Conservation (phyloP, 805 yeast species). For the Pichia gijzeniarum region DNA sequence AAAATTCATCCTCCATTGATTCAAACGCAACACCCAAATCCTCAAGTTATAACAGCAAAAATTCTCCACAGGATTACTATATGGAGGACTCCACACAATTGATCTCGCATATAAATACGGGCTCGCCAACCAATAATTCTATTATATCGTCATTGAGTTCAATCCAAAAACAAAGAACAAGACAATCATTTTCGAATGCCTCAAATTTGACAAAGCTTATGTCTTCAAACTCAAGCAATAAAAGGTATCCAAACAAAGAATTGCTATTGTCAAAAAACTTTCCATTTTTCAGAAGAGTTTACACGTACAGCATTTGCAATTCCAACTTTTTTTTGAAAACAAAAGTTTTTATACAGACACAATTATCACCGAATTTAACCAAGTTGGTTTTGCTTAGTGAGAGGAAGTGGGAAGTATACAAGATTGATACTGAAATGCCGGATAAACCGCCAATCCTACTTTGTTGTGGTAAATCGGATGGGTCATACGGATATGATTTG, state of each 20-base stretch:
- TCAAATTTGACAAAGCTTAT: slow-evolving; percentile 21
- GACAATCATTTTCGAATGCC: slow-evolving; percentile 14
- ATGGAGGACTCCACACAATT: slow-evolving; percentile 14
- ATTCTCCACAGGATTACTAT: slow-evolving; percentile 6
- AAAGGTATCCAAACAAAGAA: slow-evolving; percentile 38
- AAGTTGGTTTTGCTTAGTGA: slow-evolving; percentile 61
- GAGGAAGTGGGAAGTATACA: slow-evolving; percentile 67
- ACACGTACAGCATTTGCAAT: slow-evolving; percentile 45
- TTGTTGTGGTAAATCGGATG: slow-evolving; percentile 64
- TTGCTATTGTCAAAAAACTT: slow-evolving; percentile 69
- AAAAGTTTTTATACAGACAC: slow-evolving; percentile 46
- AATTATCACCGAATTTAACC: slow-evolving; percentile 58
- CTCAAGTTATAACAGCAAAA: background rate
- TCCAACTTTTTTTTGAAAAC: slow-evolving; percentile 43
- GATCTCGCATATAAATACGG: background rate
- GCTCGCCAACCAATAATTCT: slow-evolving; percentile 18
- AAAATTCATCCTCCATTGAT: slow-evolving; percentile 10
- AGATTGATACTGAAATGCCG: slow-evolving; percentile 38
- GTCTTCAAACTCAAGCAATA: slow-evolving; percentile 10
- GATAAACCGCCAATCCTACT: slow-evolving; percentile 46
- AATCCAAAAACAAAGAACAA: slow-evolving; percentile 16
- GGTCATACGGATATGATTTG: slow-evolving; percentile 55
- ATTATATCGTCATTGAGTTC: slow-evolving; percentile 18
- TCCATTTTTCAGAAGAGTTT: slow-evolving; percentile 67
- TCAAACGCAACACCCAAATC: slow-evolving; percentile 1